phyloP scores from a whole-genome alignment of 208 protist genomes.

The Trichomonas tenax region DNA sequence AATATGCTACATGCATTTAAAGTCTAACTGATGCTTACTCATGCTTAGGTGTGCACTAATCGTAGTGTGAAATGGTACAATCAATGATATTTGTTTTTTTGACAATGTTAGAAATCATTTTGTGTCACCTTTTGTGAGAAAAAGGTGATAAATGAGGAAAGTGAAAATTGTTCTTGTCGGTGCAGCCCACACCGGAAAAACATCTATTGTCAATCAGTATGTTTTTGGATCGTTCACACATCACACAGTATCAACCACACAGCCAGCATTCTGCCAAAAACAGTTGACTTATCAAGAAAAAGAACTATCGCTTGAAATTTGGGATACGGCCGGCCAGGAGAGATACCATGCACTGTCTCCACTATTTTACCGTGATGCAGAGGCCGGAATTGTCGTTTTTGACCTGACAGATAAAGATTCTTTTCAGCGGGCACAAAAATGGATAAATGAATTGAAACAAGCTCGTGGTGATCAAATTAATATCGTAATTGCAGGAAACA shows the following conservation, averaged over 20 bases:
- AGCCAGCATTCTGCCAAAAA: constrained; percentile 11
- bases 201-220: background rate
- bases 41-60: no score
- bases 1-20: no score
- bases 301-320: background rate
- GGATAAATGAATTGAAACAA: background rate
- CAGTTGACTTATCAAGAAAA: background rate
- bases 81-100: no score
- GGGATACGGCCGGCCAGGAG: constrained; percentile 7
- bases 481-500: background rate
- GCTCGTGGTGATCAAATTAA: background rate
- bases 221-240: background rate
- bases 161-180: background rate
- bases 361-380: background rate
- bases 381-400: background rate
- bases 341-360: background rate
- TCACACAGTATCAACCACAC: background rate
- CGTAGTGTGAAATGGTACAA: no score
- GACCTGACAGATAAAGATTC: background rate
- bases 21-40: no score
- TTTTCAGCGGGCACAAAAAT: background rate
- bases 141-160: background rate
- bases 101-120: no score
- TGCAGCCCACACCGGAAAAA: background rate
- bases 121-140: background rate